A percentile compares a stretch with the other conserved stretches of the same genome.
Conservation (phyloP, 352 stramenopile species). For the Phytophthora idaei region DNA sequence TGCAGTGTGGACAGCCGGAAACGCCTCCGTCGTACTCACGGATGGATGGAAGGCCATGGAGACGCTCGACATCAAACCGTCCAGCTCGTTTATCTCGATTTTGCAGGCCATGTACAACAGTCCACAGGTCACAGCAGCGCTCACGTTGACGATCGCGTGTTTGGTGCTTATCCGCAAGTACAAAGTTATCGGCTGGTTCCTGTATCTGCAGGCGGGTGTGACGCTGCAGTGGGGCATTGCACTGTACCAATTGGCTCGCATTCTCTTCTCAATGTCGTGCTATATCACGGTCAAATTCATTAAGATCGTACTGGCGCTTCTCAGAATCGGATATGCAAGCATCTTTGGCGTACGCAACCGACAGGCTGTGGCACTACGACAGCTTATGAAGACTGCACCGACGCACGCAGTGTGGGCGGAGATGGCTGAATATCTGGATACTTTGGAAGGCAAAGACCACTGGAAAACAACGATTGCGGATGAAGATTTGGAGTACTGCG, state of each 20-base stretch:
- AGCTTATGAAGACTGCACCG: slow-evolving; percentile 61
- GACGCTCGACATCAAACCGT: slow-evolving; percentile 29
- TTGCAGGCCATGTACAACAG: slow-evolving; percentile 37
- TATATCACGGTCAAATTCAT: slow-evolving; percentile 63
- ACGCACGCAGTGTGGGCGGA: slow-evolving; percentile 60
- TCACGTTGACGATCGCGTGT: slow-evolving; percentile 29
- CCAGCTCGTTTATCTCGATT: slow-evolving; percentile 35
- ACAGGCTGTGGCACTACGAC: slow-evolving; percentile 54
- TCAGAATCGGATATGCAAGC: slow-evolving; percentile 36
- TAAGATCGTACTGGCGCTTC: slow-evolving; percentile 43
- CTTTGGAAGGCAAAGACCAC: slow-evolving; percentile 60
- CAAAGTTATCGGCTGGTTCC: slow-evolving; percentile 68
- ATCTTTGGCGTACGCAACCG: slow-evolving; percentile 54
- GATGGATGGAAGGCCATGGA: slow-evolving; percentile 39
- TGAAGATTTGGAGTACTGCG: slow-evolving; percentile 65
- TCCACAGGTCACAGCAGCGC: slow-evolving; percentile 46
- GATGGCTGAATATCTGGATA: slow-evolving; percentile 68
- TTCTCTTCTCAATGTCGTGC: slow-evolving; percentile 57
- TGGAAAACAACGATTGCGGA: slow-evolving; percentile 57
- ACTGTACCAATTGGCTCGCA: slow-evolving; percentile 68
- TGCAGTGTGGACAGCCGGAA: slow-evolving; percentile 28
- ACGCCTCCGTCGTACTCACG: slow-evolving; percentile 29
- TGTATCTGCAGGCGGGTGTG: slow-evolving; percentile 57
- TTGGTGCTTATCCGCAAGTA: slow-evolving; percentile 57
- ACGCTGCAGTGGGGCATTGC: slow-evolving; percentile 72